These are phyloP conservation scores for Saitozyma sp. DNA, from an alignment of 768 basidiomycete species.

Conservation along the genomic window DNA sequence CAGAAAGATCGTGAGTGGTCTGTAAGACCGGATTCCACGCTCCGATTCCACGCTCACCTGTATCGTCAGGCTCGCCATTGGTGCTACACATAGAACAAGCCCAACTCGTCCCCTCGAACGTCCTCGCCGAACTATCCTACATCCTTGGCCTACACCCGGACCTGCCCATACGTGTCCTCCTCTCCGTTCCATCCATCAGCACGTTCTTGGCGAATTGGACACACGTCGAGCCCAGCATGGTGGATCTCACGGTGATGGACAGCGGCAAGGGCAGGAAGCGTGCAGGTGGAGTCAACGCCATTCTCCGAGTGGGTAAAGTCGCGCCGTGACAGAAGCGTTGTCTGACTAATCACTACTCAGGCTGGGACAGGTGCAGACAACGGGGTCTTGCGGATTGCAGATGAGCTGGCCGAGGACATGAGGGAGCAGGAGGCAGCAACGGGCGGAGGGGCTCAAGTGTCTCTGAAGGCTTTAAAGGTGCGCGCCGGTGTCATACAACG, in stretches of 20 bases:
- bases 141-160: slow-evolving; percentile 24
- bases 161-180: slow-evolving; percentile 31
- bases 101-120: slow-evolving; percentile 23
- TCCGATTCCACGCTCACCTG: background rate
- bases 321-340: background rate
- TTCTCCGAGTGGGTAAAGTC: slow-evolving; percentile 13
- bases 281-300: slow-evolving; percentile 14
- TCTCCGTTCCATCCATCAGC: slow-evolving; percentile 35
- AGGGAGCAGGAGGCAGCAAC: slow-evolving; percentile 20
- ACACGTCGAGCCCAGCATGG: slow-evolving; percentile 30
- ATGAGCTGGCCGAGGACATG: slow-evolving; percentile 27
- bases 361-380: background rate
- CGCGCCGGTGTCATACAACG: background rate
- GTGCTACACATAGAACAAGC: slow-evolving; percentile 39
- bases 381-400: slow-evolving; percentile 9
- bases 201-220: slow-evolving; percentile 29
- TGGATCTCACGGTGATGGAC: slow-evolving; percentile 30
- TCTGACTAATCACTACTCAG: background rate
- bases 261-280: slow-evolving; percentile 11
- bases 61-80: slow-evolving; percentile 18
- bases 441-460: slow-evolving; percentile 27
- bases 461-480: slow-evolving; percentile 35
- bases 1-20: slow-evolving; percentile 22
- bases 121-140: slow-evolving; percentile 38
- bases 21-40: background rate